Evolutionary conservation across 257 asterid genomes (phyloP).

Genomic region (Solanum dulcamara): DNA sequence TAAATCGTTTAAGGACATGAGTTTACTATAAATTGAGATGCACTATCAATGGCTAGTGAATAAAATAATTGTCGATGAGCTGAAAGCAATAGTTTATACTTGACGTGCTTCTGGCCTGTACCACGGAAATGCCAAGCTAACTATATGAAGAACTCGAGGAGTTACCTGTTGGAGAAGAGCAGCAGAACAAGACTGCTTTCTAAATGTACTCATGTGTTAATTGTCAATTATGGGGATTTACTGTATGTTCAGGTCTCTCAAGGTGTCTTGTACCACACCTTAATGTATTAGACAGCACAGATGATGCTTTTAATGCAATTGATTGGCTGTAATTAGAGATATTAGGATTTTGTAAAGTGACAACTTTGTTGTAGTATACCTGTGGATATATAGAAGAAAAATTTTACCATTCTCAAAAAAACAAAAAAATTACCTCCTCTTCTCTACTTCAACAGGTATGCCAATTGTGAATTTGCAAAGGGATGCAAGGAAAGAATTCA

Average conservation of each 20-base stretch:
- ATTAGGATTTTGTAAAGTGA: no score
- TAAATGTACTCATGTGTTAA: no score
- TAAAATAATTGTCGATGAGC: background rate
- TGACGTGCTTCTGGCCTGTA: background rate
- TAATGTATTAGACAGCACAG: no score
- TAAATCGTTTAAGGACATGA: background rate
- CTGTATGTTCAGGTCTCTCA: no score
- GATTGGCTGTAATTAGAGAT: no score
- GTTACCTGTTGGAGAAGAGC: background rate
- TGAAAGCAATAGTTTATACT: background rate
- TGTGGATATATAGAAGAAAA: no score
- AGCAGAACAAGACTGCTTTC: background rate
- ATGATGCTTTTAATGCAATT: no score
- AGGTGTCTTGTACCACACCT: no score
- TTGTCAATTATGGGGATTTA: no score
- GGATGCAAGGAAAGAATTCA: constrained; percentile 93
- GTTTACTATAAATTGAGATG: background rate
- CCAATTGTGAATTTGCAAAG: constrained; percentile 96
- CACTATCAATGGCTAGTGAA: background rate
- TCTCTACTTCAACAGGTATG: constrained; percentile 73
- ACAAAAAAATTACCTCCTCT: no score
- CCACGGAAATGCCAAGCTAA: background rate
- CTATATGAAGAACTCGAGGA: background rate
- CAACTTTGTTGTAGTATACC: no score
- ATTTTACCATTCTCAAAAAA: no score